phyloP scores from a whole-genome alignment of 179 eudicot species.

The Vitellaria paradoxa region DNA sequence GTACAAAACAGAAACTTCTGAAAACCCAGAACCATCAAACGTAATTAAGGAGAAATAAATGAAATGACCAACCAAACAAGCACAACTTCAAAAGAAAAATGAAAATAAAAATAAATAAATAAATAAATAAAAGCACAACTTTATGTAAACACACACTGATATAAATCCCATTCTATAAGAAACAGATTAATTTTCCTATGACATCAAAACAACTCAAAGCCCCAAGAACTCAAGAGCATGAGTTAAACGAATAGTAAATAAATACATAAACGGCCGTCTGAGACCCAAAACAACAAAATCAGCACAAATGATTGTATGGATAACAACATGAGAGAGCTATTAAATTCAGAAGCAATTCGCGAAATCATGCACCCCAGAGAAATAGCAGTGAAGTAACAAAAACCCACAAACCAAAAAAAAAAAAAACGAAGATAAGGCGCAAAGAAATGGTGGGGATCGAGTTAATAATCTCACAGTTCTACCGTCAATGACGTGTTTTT shows the following conservation, averaged over 20 bases:
- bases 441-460: neutral
- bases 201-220: slow-evolving; percentile 7
- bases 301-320: neutral
- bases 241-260: neutral
- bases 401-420: neutral
- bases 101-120: neutral
- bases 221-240: neutral
- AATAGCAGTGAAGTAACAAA: neutral
- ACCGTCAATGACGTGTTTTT: slow-evolving; percentile 70
- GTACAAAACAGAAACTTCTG: neutral
- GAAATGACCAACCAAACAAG: neutral
- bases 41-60: no score
- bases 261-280: neutral
- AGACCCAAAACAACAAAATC: neutral
- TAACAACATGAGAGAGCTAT: neutral
- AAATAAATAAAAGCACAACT: no score
- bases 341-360: neutral
- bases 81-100: neutral
- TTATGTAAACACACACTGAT: neutral
- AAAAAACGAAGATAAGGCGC: neutral
- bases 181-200: slow-evolving; percentile 1
- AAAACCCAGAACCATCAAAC: neutral
- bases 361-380: neutral
- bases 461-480: slow-evolving; percentile 42
- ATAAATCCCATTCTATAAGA: no score